These are phyloP conservation scores for Neonectria punicea DNA, from an alignment of 2,329 filamentous ascomycete genomes.

Conservation along the genomic window DNA sequence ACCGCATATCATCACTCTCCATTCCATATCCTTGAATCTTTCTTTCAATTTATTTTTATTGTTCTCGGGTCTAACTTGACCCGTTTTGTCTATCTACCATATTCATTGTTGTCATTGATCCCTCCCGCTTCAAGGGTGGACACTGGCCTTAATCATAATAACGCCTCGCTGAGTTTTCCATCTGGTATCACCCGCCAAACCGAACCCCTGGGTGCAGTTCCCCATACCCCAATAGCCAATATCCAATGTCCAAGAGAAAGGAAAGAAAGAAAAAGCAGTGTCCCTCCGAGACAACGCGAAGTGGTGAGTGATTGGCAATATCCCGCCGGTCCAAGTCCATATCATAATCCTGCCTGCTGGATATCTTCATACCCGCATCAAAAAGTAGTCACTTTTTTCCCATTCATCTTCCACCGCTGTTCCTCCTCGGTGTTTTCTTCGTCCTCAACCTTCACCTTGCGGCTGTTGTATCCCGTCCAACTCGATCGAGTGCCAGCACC, in stretches of 20 bases:
- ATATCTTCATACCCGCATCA: constrained; percentile 14
- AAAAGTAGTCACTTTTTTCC: constrained; percentile 30
- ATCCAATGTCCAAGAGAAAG: not conserved
- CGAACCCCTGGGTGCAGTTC: constrained; percentile 6
- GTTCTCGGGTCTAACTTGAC: constrained; percentile 1
- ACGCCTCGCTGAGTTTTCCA: constrained; percentile 23
- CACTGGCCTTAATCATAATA: constrained; percentile 17
- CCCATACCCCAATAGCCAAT: constrained; percentile 4
- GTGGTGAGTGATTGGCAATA: constrained; percentile 15
- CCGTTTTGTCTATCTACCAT: constrained; percentile 13
- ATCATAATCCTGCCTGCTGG: constrained; percentile 30
- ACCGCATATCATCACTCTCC: not conserved
- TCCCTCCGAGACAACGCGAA: constrained; percentile 4
- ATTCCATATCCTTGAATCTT: not conserved
- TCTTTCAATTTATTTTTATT: constrained; percentile 2
- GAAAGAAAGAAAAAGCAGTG: not conserved
- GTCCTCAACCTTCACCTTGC: constrained; percentile 42
- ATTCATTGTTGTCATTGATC: constrained; percentile 20
- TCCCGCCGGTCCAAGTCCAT: constrained; percentile 2
- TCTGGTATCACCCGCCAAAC: constrained; percentile 18
- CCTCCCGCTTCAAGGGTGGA: constrained; percentile 6
- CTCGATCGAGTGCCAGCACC: constrained; percentile 63
- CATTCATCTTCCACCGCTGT: constrained; percentile 16
- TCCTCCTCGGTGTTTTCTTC: constrained; percentile 21
- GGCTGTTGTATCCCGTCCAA: constrained; percentile 58